Evolutionary conservation across 2,329 filamentous ascomycete genomes (phyloP).

Genomic region (Trichoderma breve): DNA sequence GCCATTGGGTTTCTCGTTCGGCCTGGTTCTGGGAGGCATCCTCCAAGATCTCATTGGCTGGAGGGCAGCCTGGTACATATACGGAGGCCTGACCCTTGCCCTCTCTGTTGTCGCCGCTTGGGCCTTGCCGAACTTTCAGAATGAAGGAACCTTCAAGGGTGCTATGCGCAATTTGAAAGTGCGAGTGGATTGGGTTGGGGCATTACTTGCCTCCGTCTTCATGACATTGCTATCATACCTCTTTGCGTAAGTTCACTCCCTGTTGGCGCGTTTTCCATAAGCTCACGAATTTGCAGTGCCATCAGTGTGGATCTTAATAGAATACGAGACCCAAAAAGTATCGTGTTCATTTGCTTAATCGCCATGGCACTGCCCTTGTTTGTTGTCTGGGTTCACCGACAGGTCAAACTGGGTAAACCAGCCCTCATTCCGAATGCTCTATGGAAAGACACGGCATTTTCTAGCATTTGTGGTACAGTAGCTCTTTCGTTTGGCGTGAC

Average conservation of each 20-base stretch:
- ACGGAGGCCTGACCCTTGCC: background rate
- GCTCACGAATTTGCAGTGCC: background rate
- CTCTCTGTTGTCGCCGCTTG: background rate
- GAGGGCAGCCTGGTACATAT: background rate
- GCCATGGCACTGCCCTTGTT: background rate
- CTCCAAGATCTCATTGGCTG: background rate
- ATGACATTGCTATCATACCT: background rate
- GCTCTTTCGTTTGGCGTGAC: background rate
- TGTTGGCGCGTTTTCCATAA: background rate
- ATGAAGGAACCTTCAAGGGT: background rate
- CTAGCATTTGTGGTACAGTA: background rate
- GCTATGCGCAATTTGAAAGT: background rate
- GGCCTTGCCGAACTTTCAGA: background rate
- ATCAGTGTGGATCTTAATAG: background rate
- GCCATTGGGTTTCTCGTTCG: background rate
- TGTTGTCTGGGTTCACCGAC: background rate
- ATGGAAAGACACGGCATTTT: background rate
- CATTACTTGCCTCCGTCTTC: background rate
- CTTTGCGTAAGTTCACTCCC: background rate
- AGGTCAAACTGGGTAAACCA: background rate
- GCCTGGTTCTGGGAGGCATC: background rate
- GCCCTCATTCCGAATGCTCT: background rate
- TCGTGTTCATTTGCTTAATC: background rate
- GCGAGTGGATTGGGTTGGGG: background rate
- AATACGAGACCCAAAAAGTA: background rate